These are phyloP conservation scores for Furcasterigmium furcatum DNA, from an alignment of 2,329 filamentous ascomycete genomes.

Conservation along the genomic window DNA sequence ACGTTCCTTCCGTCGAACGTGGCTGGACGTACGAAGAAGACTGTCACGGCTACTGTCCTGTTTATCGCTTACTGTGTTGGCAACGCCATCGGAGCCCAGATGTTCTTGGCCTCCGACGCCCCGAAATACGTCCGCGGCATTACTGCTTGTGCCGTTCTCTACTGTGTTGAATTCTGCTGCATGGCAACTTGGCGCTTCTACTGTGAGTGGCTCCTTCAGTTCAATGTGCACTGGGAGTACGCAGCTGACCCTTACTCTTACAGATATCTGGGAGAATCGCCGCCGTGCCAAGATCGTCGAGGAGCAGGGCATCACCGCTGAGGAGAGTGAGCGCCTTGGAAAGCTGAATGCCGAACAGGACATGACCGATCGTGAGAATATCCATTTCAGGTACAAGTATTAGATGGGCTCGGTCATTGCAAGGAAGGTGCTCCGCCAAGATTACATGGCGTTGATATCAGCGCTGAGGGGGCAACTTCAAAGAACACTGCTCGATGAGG, in stretches of 20 bases:
- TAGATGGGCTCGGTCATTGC: too few species aligned
- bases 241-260: not conserved
- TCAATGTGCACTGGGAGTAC: too few species aligned
- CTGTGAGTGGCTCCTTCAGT: slow-evolving; percentile 10
- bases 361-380: slow-evolving; percentile 20
- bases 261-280: slow-evolving; percentile 22
- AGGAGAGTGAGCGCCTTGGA: slow-evolving; percentile 19
- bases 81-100: slow-evolving; percentile 24
- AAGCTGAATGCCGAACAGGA: slow-evolving; percentile 19
- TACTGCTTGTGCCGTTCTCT: slow-evolving; percentile 19
- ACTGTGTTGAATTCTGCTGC: slow-evolving; percentile 18
- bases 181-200: slow-evolving; percentile 20
- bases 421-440: too few species aligned
- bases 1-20: slow-evolving; percentile 31
- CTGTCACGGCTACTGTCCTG: slow-evolving; percentile 16
- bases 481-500: too few species aligned
- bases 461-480: too few species aligned
- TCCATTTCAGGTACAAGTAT: slow-evolving; percentile 17
- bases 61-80: slow-evolving; percentile 18
- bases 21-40: slow-evolving; percentile 33
- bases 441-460: too few species aligned
- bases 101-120: slow-evolving; percentile 88
- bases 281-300: slow-evolving; percentile 16
- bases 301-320: slow-evolving; percentile 18
- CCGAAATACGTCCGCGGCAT: slow-evolving; percentile 68